Base-by-base conservation (phyloP, 2,329 filamentous ascomycete genomes). In the Ophiosphaerella herpotricha region DNA sequence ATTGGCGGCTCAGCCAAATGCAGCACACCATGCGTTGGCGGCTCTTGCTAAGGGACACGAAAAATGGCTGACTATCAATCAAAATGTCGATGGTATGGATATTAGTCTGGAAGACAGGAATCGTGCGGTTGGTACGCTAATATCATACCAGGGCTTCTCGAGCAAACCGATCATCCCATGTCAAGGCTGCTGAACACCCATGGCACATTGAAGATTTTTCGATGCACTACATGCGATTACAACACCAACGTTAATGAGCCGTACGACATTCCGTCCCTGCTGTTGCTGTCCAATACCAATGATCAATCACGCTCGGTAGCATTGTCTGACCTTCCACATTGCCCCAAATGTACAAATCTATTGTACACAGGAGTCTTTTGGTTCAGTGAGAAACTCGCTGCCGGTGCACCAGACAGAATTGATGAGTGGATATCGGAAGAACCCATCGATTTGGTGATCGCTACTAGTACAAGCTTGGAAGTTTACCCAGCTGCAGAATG, bases 401-500 rank as follows among this genome's bases (percentile, higher is more conserved):
- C 46, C 42, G 43, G 38, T 4, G 49, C 52, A 31, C 43, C 46
- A 24, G 55, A 58, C 11, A 53, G 13, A 6, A 46, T 58, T 23
- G 49, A 56, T 23, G 39, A 48, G 24, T 58, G 42, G 45, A 42
- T 55, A 3, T 24, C 23, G 16, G 40, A 46, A 45, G 52, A 35
- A 32, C 5, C 9, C 4, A 23, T 55, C 14, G 55, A 58, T 23
- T 36, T 53, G 5, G 46, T 58, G 21, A 50, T 58, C 13, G 39
- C 41, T 38, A 44, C 34, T 18, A 49, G 55, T 7, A 58, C 55
- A 34, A 55, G 55, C 32, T 47, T 52, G 16, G 13, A 50, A 18
- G 52, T 55, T 32, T 51, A 44, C 26, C 55, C 55, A 32, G 52
- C 55, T 44, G 55, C 55, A 24, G 52, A 58, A 36, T 58, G 46